phyloP scores from a whole-genome alignment of 495 filamentous ascomycete genomes.

The Penicillium antarcticum region DNA sequence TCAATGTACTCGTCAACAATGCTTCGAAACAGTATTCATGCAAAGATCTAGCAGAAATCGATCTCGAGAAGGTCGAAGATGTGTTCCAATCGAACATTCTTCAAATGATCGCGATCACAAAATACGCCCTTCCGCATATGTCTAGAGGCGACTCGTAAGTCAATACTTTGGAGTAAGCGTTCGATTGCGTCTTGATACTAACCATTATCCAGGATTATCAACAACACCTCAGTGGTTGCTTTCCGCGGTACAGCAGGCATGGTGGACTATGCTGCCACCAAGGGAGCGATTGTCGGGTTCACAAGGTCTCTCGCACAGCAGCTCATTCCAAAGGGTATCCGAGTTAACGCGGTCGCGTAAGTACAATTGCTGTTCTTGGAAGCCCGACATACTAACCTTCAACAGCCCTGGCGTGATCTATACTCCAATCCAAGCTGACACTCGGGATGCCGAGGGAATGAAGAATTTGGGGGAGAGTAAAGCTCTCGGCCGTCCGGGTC shows the following conservation, averaged over 20 bases:
- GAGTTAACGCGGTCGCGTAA: constrained; percentile 60
- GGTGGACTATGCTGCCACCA: constrained; percentile 59
- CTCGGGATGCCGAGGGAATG: constrained; percentile 45
- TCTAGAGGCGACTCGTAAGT: constrained; percentile 44
- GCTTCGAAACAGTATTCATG: constrained; percentile 54
- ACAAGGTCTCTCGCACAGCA: constrained; percentile 54
- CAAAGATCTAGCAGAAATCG: constrained; percentile 51
- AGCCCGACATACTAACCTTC: background rate
- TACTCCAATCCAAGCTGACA: constrained; percentile 57
- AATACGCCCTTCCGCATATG: constrained; percentile 56
- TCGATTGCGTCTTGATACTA: background rate
- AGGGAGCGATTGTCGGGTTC: constrained; percentile 63
- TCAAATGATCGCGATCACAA: constrained; percentile 60
- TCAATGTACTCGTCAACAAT: constrained; percentile 62
- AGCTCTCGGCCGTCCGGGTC: constrained; percentile 48
- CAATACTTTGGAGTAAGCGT: background rate
- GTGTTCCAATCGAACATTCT: constrained; percentile 58
- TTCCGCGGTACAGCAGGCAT: constrained; percentile 52
- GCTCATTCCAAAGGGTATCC: constrained; percentile 55
- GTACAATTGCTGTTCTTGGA: constrained; percentile 8
- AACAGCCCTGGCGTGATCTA: constrained; percentile 52
- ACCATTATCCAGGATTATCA: constrained; percentile 49
- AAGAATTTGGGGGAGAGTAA: constrained; percentile 38
- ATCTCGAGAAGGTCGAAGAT: constrained; percentile 47
- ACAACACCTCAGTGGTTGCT: constrained; percentile 52